phyloP scores from a whole-genome alignment of 805 yeast species.

The Vanderwaltozyma tropicalis region DNA sequence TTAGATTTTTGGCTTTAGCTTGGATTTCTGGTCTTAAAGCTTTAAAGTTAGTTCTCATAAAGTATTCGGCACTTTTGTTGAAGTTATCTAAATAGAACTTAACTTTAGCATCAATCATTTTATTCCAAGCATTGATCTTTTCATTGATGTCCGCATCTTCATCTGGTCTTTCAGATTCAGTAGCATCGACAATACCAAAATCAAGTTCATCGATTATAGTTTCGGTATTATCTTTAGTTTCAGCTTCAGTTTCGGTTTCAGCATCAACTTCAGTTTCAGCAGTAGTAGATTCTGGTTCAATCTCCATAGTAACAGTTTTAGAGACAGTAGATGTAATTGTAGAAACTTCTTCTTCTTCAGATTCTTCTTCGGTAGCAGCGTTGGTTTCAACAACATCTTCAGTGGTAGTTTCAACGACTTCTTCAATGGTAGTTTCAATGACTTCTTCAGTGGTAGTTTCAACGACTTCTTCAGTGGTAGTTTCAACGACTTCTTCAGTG shows the following conservation, averaged over 20 bases:
- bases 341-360: background rate
- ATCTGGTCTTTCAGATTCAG: background rate
- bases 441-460: background rate
- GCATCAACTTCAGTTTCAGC: background rate
- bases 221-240: background rate
- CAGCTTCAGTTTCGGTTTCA: background rate
- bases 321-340: background rate
- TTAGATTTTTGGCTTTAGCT: background rate
- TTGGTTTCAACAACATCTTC: background rate
- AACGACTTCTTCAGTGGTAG: background rate
- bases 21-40: background rate
- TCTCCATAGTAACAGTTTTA: background rate
- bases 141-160: background rate
- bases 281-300: background rate
- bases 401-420: background rate
- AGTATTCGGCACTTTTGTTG: background rate
- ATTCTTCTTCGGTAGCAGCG: background rate
- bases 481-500: background rate
- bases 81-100: background rate
- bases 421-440: background rate
- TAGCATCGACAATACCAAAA: background rate
- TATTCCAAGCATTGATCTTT: slow-evolving; percentile 1
- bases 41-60: background rate
- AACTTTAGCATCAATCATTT: slow-evolving; percentile 3
- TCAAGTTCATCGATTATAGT: background rate